Percentiles rank a stretch among this genome's conserved stretches.
Evolutionary conservation across 2,329 filamentous ascomycete genomes (phyloP).

Genomic region (Zalaria sp.): DNA sequence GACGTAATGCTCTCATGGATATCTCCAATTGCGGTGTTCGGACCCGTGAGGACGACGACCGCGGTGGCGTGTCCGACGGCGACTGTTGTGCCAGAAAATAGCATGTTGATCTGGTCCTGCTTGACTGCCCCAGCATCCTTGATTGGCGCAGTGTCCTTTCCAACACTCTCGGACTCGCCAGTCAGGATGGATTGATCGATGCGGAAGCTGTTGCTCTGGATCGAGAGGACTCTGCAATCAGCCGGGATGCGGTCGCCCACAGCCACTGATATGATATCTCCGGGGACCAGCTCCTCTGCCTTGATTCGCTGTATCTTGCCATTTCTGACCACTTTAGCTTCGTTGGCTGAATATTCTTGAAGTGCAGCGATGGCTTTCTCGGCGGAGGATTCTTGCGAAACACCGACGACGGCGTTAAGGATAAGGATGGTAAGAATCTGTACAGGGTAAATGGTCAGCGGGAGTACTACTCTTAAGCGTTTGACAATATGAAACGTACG

Average conservation of each 20-base stretch:
- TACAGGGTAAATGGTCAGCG: slow-evolving; percentile 7
- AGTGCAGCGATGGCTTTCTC: slow-evolving; percentile 97
- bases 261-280: slow-evolving; percentile 75
- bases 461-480: too few species aligned
- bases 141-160: slow-evolving; percentile 60
- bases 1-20: slow-evolving; percentile 98
- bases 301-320: slow-evolving; percentile 71
- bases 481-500: slow-evolving; percentile 41
- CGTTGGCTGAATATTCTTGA: slow-evolving; percentile 97
- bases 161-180: slow-evolving; percentile 92
- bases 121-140: slow-evolving; percentile 76
- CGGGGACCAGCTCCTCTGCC: slow-evolving; percentile 93
- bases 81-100: slow-evolving; percentile 96
- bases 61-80: slow-evolving; percentile 88
- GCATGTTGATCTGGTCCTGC: slow-evolving; percentile 94
- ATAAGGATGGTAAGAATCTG: slow-evolving; percentile 94
- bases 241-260: slow-evolving; percentile 90
- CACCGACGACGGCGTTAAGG: slow-evolving; percentile 91
- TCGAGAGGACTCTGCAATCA: slow-evolving; percentile 76
- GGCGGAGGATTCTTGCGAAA: slow-evolving; percentile 95
- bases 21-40: slow-evolving; percentile 87
- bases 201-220: slow-evolving; percentile 94
- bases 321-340: slow-evolving; percentile 83
- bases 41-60: slow-evolving; percentile 78
- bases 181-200: slow-evolving; percentile 96